Evolutionary conservation across 1,139 yeast genomes (phyloP).

Genomic region (Entelexis paramagnoliae): DNA sequence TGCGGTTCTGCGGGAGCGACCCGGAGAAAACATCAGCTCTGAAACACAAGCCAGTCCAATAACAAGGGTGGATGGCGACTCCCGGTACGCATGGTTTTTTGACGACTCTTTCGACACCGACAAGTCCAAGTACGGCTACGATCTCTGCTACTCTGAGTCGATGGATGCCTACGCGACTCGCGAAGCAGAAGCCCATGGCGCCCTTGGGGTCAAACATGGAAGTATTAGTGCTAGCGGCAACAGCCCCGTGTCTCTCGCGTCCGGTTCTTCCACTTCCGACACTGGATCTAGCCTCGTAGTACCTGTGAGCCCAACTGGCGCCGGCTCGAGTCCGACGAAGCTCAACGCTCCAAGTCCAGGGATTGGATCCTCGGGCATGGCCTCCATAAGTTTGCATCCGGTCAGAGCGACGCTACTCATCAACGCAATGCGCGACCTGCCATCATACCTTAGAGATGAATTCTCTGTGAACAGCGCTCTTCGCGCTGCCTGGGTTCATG

Average conservation of each 20-base stretch:
- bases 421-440: neutral
- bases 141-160: conserved; percentile 23
- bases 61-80: conserved; percentile 6
- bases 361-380: neutral
- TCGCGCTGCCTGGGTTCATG: conserved; percentile 25
- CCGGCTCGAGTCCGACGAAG: neutral
- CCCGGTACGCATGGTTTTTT: conserved; percentile 27
- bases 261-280: neutral
- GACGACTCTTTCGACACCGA: conserved; percentile 24
- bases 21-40: too few species aligned
- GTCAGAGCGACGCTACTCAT: neutral
- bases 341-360: neutral
- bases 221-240: neutral
- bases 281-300: neutral
- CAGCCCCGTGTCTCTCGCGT: neutral
- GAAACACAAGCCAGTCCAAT: conserved; percentile 1
- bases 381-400: neutral
- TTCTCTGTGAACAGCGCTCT: conserved; percentile 23
- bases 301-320: neutral
- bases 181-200: neutral
- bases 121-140: conserved; percentile 25
- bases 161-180: conserved; percentile 12
- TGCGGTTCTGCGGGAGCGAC: neutral
- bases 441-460: conserved; percentile 1
- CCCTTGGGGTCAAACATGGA: neutral